Percentiles rank a stretch among this genome's conserved stretches.
Conservation (phyloP, 306 rosid species). For the Boehmeria nivea region DNA sequence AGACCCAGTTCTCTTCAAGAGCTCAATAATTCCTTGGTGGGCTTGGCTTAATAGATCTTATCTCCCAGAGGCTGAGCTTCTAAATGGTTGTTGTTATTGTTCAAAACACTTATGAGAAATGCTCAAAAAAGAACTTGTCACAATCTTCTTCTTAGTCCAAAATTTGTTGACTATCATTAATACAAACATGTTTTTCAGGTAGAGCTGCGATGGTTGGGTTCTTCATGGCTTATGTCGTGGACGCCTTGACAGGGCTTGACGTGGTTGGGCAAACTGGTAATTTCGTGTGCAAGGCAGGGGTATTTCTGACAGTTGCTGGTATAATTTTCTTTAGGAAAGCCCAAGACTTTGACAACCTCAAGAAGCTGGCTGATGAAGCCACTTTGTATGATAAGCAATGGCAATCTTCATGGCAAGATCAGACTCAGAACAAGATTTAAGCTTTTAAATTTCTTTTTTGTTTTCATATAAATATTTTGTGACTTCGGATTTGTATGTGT, state of each 20-base stretch:
- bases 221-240: conserved; percentile 34
- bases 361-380: conserved; percentile 34
- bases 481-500: background rate
- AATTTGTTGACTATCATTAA: no score
- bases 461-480: no score
- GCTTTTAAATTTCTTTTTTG: background rate
- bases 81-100: conserved; percentile 19
- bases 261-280: conserved; percentile 39
- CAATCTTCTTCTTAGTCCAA: background rate
- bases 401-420: conserved; percentile 41
- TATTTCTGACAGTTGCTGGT: conserved; percentile 27
- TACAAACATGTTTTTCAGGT: conserved; percentile 20
- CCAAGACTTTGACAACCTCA: conserved; percentile 24
- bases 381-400: conserved; percentile 41
- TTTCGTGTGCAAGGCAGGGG: conserved; percentile 35
- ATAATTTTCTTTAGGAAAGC: conserved; percentile 23
- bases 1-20: conserved; percentile 30
- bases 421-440: conserved; percentile 5
- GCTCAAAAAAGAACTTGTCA: background rate
- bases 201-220: conserved; percentile 48
- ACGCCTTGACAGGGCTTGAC: conserved; percentile 33
- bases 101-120: background rate
- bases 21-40: conserved; percentile 47
- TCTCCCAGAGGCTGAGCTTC: conserved; percentile 34
- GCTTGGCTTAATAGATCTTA: conserved; percentile 32